Percentiles rank a stretch among this genome's conserved stretches.
These are phyloP conservation scores for Zizania palustris DNA, from an alignment of 202 grass and related monocot species.

Conservation along the genomic window DNA sequence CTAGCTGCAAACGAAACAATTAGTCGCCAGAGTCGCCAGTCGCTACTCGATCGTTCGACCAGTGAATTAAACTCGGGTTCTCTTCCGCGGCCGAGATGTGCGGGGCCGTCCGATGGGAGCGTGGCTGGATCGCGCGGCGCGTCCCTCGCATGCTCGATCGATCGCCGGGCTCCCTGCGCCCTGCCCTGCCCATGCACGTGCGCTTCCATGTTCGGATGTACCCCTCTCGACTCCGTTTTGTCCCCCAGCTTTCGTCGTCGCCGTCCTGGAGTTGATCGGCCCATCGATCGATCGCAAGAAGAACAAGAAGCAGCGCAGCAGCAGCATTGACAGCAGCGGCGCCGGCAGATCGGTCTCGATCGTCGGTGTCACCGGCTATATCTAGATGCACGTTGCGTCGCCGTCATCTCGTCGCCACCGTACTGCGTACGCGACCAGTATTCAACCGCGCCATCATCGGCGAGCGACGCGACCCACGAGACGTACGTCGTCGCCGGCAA, in stretches of 20 bases:
- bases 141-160: no score
- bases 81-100: background rate
- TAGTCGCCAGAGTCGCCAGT: background rate
- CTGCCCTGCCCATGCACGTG: slow-evolving; percentile 4
- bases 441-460: slow-evolving; percentile 52
- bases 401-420: background rate
- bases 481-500: background rate
- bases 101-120: slow-evolving; percentile 13
- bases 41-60: background rate
- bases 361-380: background rate
- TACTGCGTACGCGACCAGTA: background rate
- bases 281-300: background rate
- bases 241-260: slow-evolving; percentile 34
- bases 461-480: background rate
- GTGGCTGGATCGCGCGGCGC: background rate
- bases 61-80: background rate
- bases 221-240: slow-evolving; percentile 1
- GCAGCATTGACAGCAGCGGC: background rate
- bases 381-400: background rate
- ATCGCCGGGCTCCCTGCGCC: background rate
- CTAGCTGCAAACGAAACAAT: background rate
- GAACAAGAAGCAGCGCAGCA: background rate
- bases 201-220: background rate
- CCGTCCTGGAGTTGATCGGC: slow-evolving; percentile 16
- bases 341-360: slow-evolving; percentile 1